Evolutionary conservation across 495 filamentous ascomycete species (phyloP).

Genomic region (Aspergillus wentii): DNA sequence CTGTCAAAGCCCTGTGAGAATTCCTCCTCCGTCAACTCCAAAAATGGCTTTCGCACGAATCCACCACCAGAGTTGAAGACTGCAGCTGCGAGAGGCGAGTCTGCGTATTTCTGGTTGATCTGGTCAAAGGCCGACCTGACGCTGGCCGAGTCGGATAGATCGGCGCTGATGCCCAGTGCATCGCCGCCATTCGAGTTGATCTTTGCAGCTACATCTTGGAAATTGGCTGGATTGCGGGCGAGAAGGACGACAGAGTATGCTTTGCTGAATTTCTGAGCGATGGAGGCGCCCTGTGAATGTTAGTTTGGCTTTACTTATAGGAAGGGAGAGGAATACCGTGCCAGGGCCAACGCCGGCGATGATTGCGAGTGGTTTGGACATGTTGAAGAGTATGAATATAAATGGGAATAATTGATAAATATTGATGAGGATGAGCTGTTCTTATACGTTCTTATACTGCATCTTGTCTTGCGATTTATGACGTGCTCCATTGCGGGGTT

Average conservation of each 20-base stretch:
- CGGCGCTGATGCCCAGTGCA: constrained; percentile 72
- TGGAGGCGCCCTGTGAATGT: constrained; percentile 41
- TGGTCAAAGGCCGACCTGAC: constrained; percentile 60
- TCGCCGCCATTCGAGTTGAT: constrained; percentile 66
- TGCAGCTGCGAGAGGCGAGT: constrained; percentile 59
- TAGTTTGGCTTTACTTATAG: constrained; percentile 4
- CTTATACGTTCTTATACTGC: too few species aligned
- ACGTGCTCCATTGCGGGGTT: too few species aligned
- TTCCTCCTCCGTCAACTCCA: constrained; percentile 65
- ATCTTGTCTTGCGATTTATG: too few species aligned
- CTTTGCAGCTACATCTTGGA: constrained; percentile 60
- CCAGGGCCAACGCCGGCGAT: constrained; percentile 73
- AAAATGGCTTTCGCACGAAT: constrained; percentile 73
- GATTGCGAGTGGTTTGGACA: constrained; percentile 54
- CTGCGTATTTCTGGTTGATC: constrained; percentile 53
- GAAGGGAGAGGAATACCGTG: constrained; percentile 45
- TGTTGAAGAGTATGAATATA: too few species aligned
- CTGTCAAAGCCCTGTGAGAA: constrained; percentile 50
- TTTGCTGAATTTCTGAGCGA: constrained; percentile 65
- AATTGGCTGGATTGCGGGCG: constrained; percentile 64
- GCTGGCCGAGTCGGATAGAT: constrained; percentile 59
- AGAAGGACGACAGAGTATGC: constrained; percentile 76
- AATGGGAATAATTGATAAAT: too few species aligned
- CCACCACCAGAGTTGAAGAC: constrained; percentile 76
- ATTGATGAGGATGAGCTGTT: too few species aligned